Conservation (phyloP, 2,329 filamentous ascomycete genomes). For the Fusarium poae region DNA sequence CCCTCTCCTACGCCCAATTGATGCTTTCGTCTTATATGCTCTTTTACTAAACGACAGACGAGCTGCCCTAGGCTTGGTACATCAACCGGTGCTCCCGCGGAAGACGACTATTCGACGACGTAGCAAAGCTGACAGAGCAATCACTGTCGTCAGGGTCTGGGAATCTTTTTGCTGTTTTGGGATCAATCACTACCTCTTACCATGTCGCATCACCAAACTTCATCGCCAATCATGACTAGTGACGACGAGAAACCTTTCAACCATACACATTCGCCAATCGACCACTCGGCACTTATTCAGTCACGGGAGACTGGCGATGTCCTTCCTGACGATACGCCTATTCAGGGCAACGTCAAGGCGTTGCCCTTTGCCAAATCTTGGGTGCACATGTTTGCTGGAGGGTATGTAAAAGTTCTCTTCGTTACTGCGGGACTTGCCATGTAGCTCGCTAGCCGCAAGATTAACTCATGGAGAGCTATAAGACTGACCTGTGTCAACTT, state of each 20-base stretch:
- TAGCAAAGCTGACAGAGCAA: not conserved
- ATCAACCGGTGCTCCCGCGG: conserved; percentile 17
- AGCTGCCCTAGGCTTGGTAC: conserved; percentile 7
- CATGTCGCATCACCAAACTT: conserved; percentile 53
- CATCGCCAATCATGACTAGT: conserved; percentile 48
- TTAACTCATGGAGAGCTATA: not conserved
- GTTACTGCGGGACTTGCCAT: not conserved
- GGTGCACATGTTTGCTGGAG: conserved; percentile 93
- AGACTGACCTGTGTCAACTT: conserved; percentile 34
- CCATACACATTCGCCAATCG: conserved; percentile 49
- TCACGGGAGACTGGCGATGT: conserved; percentile 73
- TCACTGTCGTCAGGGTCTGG: not conserved
- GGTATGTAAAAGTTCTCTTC: conserved; percentile 65
- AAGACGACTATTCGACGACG: conserved; percentile 9
- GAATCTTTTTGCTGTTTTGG: not conserved
- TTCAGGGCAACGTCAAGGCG: conserved; percentile 53
- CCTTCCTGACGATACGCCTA: conserved; percentile 58
- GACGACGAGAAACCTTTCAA: conserved; percentile 52
- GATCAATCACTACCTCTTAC: not conserved
- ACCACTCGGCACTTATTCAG: conserved; percentile 62
- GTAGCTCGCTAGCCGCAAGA: conserved; percentile 3
- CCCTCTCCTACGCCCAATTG: not conserved
- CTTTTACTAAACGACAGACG: conserved; percentile 7
- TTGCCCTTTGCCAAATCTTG: conserved; percentile 80
- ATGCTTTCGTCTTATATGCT: not conserved